Conservation (phyloP, 2,329 filamentous ascomycete genomes). For the Ascocoryne sarcoides region DNA sequence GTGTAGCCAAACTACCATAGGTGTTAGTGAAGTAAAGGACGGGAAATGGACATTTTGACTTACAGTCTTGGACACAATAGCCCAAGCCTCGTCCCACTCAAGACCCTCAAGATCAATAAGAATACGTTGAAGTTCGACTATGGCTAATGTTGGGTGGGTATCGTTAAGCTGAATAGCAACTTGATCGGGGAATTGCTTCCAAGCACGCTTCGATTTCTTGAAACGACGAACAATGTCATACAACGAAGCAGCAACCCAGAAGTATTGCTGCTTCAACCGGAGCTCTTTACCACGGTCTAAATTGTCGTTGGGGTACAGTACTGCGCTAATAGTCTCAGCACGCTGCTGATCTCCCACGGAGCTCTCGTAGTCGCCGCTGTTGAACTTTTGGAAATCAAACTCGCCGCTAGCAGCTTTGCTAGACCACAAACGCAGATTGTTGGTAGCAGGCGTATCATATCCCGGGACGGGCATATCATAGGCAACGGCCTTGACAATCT, state of each 20-base stretch:
- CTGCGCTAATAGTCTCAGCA: conserved; percentile 97
- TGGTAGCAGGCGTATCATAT: conserved; percentile 81
- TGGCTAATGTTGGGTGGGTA: conserved; percentile 90
- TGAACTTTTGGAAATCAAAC: conserved; percentile 99
- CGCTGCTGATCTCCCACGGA: conserved; percentile 97
- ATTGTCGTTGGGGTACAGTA: conserved; percentile 96
- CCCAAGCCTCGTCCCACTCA: conserved; percentile 90
- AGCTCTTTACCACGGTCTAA: conserved; percentile 94
- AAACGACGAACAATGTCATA: conserved; percentile 95
- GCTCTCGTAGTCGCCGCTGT: conserved; percentile 90
- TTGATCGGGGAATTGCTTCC: conserved; percentile 88
- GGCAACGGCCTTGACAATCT: conserved; percentile 83
- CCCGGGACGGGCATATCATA: conserved; percentile 92
- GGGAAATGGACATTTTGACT: conserved; percentile 25
- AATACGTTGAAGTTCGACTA: conserved; percentile 92
- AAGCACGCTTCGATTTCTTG: conserved; percentile 90
- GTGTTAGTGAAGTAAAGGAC: conserved; percentile 5
- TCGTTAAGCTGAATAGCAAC: conserved; percentile 98
- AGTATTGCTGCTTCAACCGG: conserved; percentile 97
- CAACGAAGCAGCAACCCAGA: conserved; percentile 96
- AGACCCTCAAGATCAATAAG: conserved; percentile 82
- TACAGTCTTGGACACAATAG: conserved; percentile 61
- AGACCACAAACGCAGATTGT: conserved; percentile 95
- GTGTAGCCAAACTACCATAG: conserved; percentile 71
- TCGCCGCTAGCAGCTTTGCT: conserved; percentile 95